A percentile compares a stretch with the other conserved stretches of the same genome.
These are phyloP conservation scores for Ogataea hybrid DNA, from an alignment of 1,139 yeast species.

Conservation along the genomic window DNA sequence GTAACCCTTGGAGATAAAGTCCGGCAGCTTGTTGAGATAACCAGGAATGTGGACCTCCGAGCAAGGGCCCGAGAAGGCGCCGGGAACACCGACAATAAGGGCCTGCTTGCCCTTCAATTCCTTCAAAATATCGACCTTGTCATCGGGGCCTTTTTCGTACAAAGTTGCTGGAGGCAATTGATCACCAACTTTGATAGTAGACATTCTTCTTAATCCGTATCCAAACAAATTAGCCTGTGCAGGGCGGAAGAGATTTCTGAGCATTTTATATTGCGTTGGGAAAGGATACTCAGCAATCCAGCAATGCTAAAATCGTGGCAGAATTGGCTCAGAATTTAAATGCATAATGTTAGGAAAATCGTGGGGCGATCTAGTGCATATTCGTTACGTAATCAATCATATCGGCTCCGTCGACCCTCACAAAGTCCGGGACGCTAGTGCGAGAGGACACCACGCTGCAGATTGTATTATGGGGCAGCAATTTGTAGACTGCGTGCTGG, in stretches of 20 bases:
- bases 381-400: constrained; percentile 3
- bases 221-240: background rate
- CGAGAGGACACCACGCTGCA: constrained; percentile 2
- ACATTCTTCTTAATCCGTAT: constrained; percentile 11
- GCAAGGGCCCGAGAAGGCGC: constrained; percentile 89
- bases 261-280: constrained; percentile 3
- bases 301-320: constrained; percentile 2
- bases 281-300: constrained; percentile 1
- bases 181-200: constrained; percentile 50
- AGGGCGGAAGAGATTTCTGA: background rate
- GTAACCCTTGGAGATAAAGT: constrained; percentile 66
- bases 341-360: background rate
- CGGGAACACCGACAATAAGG: constrained; percentile 80
- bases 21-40: constrained; percentile 49
- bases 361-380: constrained; percentile 5
- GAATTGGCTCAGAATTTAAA: background rate
- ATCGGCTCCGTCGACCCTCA: background rate
- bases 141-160: constrained; percentile 68
- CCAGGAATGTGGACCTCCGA: constrained; percentile 80
- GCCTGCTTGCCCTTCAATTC: constrained; percentile 49
- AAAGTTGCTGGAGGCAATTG: constrained; percentile 55
- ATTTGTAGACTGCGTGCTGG: background rate
- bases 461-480: constrained; percentile 3
- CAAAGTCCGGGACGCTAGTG: background rate
- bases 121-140: constrained; percentile 56